phyloP scores from a whole-genome alignment of 2,329 filamentous ascomycete genomes.

The Monosporascus sp. region DNA sequence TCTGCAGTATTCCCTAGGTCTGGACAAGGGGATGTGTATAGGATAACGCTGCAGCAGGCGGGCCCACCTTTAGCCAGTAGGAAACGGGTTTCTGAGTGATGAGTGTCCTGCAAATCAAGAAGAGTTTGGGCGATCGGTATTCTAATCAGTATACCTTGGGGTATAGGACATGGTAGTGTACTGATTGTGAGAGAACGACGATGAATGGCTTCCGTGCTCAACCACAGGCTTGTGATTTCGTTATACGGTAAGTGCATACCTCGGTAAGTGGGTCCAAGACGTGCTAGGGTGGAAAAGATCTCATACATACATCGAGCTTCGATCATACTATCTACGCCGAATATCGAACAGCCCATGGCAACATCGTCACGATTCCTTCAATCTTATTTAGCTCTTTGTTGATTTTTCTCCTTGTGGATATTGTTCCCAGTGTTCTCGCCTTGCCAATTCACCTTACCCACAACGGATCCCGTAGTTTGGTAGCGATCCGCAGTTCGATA shows the following conservation, averaged over 20 bases:
- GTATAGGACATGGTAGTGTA: background rate
- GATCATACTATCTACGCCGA: too few species aligned
- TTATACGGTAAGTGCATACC: background rate
- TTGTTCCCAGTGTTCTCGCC: background rate
- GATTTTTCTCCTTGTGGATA: background rate
- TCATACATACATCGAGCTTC: too few species aligned
- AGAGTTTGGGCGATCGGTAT: too few species aligned
- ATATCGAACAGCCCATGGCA: too few species aligned
- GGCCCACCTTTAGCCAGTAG: too few species aligned
- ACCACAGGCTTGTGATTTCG: background rate
- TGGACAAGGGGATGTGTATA: too few species aligned
- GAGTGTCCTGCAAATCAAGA: too few species aligned
- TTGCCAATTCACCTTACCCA: background rate
- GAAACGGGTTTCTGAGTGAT: too few species aligned
- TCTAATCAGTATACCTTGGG: too few species aligned
- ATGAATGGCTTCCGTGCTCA: background rate
- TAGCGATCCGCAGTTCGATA: background rate
- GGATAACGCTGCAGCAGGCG: too few species aligned
- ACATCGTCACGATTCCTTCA: too few species aligned
- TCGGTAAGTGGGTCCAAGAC: background rate
- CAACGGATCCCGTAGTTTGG: background rate
- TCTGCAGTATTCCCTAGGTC: too few species aligned
- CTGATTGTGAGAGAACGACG: background rate
- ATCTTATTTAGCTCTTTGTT: background rate
- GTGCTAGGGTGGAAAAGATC: background rate